A percentile compares a stretch with the other conserved stretches of the same genome.
phyloP scores from a whole-genome alignment of 495 filamentous ascomycete species.

The Penicillium mononematosum region DNA sequence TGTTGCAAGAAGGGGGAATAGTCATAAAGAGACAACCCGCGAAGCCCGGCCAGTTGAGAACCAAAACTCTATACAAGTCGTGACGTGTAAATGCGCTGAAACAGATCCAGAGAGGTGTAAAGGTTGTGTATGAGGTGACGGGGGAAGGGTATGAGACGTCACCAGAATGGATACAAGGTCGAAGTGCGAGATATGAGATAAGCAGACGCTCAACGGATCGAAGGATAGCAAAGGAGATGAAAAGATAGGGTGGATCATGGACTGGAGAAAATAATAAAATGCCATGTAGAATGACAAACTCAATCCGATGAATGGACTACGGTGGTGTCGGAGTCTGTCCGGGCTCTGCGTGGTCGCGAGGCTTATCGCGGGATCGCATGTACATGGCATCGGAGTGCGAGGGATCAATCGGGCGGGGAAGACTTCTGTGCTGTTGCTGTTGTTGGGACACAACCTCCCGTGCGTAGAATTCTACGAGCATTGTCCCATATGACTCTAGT shows the following conservation, averaged over 20 bases:
- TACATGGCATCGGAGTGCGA: slow-evolving; percentile 39
- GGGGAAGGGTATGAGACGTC: slow-evolving; percentile 17
- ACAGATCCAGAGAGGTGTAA: slow-evolving; percentile 8
- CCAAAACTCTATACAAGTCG: slow-evolving; percentile 32
- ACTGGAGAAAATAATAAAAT: background rate
- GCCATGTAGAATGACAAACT: background rate
- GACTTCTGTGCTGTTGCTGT: slow-evolving; percentile 24
- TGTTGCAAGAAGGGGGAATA: slow-evolving; percentile 25
- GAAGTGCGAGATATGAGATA: slow-evolving; percentile 4
- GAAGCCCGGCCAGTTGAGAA: slow-evolving; percentile 19
- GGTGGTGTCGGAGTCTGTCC: slow-evolving; percentile 47
- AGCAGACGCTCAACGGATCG: slow-evolving; percentile 20
- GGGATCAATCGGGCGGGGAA: slow-evolving; percentile 25
- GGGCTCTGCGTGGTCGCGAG: slow-evolving; percentile 29
- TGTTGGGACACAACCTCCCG: slow-evolving; percentile 80
- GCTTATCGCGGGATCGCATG: slow-evolving; percentile 40
- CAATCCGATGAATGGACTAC: slow-evolving; percentile 16
- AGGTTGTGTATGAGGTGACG: slow-evolving; percentile 12
- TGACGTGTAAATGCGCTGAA: slow-evolving; percentile 28
- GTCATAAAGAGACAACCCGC: slow-evolving; percentile 18
- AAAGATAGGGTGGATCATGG: background rate
- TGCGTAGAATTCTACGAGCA: slow-evolving; percentile 98
- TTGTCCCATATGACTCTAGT: slow-evolving; percentile 94
- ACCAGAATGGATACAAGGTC: slow-evolving; percentile 19
- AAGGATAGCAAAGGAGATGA: slow-evolving; percentile 2